Evolutionary conservation across 495 filamentous ascomycete genomes (phyloP).

Genomic region (Aspergillus indologenus): DNA sequence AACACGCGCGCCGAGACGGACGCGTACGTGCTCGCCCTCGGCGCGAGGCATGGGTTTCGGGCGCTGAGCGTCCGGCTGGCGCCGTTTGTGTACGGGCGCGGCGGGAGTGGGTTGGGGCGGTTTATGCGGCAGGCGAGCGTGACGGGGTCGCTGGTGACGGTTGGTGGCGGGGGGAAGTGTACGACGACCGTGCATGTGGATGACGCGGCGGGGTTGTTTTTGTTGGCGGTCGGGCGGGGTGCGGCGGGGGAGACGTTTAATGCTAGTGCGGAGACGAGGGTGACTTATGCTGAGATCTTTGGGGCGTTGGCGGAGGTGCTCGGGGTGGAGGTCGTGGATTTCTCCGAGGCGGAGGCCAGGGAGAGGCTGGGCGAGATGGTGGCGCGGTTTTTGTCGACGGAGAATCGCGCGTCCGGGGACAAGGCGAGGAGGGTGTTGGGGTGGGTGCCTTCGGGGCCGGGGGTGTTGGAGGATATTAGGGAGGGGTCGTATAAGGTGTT

Average conservation of each 20-base stretch:
- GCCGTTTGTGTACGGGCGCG: slow-evolving; percentile 41
- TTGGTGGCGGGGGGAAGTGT: slow-evolving; percentile 32
- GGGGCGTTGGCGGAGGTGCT: slow-evolving; percentile 33
- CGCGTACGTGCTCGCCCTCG: slow-evolving; percentile 21
- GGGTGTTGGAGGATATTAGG: slow-evolving; percentile 37
- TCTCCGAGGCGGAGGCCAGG: slow-evolving; percentile 28
- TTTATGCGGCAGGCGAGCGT: slow-evolving; percentile 34
- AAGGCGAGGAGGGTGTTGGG: slow-evolving; percentile 40
- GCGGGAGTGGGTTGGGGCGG: slow-evolving; percentile 31
- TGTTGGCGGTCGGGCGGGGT: slow-evolving; percentile 43
- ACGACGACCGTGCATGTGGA: slow-evolving; percentile 40
- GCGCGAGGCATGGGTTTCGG: slow-evolving; percentile 29
- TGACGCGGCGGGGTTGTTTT: slow-evolving; percentile 41
- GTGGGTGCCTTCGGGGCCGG: slow-evolving; percentile 32
- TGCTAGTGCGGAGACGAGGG: slow-evolving; percentile 38
- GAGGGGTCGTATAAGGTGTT: slow-evolving; percentile 22
- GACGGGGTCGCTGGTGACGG: slow-evolving; percentile 32
- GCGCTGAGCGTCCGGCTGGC: slow-evolving; percentile 38
- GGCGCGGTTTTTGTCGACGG: slow-evolving; percentile 18
- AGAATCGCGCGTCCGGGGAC: slow-evolving; percentile 40
- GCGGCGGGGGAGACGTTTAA: slow-evolving; percentile 37
- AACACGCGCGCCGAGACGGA: slow-evolving; percentile 32
- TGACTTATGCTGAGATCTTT: slow-evolving; percentile 39
- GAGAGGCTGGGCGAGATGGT: slow-evolving; percentile 33
- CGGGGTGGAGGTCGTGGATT: slow-evolving; percentile 28